These are phyloP conservation scores for Verticillium tricorpus DNA, from an alignment of 2,329 filamentous ascomycete genomes.

Conservation along the genomic window DNA sequence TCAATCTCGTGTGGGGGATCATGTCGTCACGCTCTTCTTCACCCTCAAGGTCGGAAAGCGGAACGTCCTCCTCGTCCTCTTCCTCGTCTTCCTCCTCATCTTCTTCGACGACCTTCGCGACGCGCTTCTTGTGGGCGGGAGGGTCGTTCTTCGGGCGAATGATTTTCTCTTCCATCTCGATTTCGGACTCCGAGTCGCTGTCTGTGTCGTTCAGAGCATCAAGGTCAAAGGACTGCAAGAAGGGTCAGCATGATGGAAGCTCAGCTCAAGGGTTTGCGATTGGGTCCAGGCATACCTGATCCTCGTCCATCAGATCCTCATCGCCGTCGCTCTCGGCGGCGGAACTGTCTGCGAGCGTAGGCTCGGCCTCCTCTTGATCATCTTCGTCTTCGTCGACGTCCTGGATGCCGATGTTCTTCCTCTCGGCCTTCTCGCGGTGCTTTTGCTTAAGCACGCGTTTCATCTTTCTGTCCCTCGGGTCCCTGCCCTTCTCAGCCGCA, in stretches of 20 bases:
- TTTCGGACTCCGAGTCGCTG: constrained; percentile 60
- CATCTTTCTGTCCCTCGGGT: constrained; percentile 48
- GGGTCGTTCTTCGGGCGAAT: constrained; percentile 34
- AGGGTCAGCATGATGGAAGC: constrained; percentile 6
- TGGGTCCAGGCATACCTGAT: constrained; percentile 1
- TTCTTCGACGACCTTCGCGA: constrained; percentile 39
- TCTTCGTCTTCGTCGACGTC: constrained; percentile 24
- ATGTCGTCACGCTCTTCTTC: constrained; percentile 83
- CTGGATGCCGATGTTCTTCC: constrained; percentile 19
- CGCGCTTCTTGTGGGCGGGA: constrained; percentile 24
- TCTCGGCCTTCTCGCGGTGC: constrained; percentile 31
- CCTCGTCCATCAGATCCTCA: constrained; percentile 20
- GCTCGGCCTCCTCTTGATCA: constrained; percentile 17
- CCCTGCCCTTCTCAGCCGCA: constrained; percentile 48
- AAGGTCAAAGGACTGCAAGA: constrained; percentile 39
- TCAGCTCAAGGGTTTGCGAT: constrained; percentile 7
- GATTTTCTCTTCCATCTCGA: constrained; percentile 73
- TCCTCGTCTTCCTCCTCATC: constrained; percentile 52
- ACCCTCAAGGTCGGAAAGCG: constrained; percentile 81
- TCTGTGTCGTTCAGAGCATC: constrained; percentile 58
- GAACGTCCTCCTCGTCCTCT: constrained; percentile 74
- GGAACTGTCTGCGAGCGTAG: constrained; percentile 11
- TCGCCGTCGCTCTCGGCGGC: constrained; percentile 22
- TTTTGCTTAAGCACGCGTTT: constrained; percentile 42
- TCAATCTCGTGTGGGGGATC: constrained; percentile 85